Evolutionary conservation across 495 filamentous ascomycete genomes (phyloP).

Genomic region (Penicillium odoratum): DNA sequence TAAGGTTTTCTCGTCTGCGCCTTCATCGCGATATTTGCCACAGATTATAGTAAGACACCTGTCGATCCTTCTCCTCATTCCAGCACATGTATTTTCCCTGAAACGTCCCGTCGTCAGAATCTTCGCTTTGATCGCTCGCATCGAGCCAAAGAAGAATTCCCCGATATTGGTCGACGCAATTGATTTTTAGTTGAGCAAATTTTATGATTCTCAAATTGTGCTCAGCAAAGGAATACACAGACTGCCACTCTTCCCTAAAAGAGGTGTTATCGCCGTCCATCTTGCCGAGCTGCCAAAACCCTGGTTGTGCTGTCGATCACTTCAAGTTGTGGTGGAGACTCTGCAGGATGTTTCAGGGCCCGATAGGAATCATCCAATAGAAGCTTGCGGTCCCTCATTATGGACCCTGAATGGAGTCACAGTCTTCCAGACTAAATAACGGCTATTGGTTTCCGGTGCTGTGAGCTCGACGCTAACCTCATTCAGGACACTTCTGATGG

Average conservation of each 20-base stretch:
- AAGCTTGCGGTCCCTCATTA: slow-evolving; percentile 6
- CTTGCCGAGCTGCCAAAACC: slow-evolving; percentile 2
- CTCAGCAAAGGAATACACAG: neutral
- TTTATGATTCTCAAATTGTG: neutral
- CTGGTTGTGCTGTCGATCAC: slow-evolving; percentile 21
- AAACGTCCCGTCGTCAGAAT: slow-evolving; percentile 19
- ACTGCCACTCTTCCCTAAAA: neutral
- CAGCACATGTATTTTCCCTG: slow-evolving; percentile 12
- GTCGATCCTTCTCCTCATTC: slow-evolving; percentile 20
- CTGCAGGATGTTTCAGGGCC: slow-evolving; percentile 17
- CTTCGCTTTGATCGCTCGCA: slow-evolving; percentile 5
- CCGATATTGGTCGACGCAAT: neutral
- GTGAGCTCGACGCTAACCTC: slow-evolving; percentile 14
- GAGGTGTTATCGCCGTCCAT: neutral
- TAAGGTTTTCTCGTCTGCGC: neutral
- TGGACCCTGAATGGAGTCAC: slow-evolving; percentile 4
- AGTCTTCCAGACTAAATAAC: neutral
- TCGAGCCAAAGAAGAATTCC: neutral
- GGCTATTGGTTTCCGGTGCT: slow-evolving; percentile 4
- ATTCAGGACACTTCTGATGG: slow-evolving; percentile 6
- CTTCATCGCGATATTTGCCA: neutral
- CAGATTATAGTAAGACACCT: neutral
- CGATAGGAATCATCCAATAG: slow-evolving; percentile 4
- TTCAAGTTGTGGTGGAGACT: slow-evolving; percentile 9
- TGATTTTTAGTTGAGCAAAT: neutral